Conservation (phyloP, 2,329 filamentous ascomycete species). For the Aspergillus ochraceoroseus region DNA sequence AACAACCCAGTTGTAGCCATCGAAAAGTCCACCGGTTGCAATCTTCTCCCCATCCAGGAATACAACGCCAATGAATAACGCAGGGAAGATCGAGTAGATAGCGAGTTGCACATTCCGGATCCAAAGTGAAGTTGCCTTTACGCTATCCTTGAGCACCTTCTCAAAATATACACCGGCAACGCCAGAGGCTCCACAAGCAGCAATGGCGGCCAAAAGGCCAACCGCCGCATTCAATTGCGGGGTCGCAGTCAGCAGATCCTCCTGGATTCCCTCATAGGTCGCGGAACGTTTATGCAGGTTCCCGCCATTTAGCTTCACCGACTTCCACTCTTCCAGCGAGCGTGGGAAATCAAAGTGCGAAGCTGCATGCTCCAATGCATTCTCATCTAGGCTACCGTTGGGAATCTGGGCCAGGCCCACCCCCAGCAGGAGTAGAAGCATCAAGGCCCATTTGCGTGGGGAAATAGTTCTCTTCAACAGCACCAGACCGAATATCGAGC, state of each 20-base stretch:
- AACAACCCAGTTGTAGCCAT: constrained; percentile 87
- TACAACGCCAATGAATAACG: constrained; percentile 77
- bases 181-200: constrained; percentile 74
- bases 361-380: constrained; percentile 54
- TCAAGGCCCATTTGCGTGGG: constrained; percentile 69
- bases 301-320: constrained; percentile 47
- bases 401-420: constrained; percentile 83
- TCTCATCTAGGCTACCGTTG: constrained; percentile 52
- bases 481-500: constrained; percentile 77
- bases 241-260: constrained; percentile 51
- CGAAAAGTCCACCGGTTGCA: constrained; percentile 80
- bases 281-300: constrained; percentile 67
- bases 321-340: constrained; percentile 68
- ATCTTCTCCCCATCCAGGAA: constrained; percentile 84
- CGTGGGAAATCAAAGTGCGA: constrained; percentile 66
- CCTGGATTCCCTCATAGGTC: constrained; percentile 82
- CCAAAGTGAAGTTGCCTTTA: constrained; percentile 74
- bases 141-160: constrained; percentile 85
- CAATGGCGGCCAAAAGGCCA: constrained; percentile 71
- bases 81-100: constrained; percentile 88
- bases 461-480: constrained; percentile 69
- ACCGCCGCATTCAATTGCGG: constrained; percentile 69
- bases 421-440: constrained; percentile 73
- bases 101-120: constrained; percentile 90
- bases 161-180: constrained; percentile 67